These are phyloP conservation scores for Fusarium sambucinum DNA, from an alignment of 2,329 filamentous ascomycete genomes.

Conservation along the genomic window DNA sequence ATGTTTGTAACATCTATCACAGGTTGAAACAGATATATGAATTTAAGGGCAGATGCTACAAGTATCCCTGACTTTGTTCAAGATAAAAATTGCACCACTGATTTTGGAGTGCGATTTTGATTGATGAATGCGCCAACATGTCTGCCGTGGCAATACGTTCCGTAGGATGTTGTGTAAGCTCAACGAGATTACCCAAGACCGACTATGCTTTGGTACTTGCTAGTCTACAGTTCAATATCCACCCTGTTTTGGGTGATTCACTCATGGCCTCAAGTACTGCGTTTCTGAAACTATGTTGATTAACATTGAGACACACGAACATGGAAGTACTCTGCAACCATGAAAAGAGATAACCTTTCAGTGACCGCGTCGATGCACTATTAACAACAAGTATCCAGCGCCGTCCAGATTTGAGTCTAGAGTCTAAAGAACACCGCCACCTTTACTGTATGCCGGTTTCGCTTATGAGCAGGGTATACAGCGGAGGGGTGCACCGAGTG, in stretches of 20 bases:
- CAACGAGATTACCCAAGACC: neutral
- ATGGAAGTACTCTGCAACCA: neutral
- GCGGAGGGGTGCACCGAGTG: neutral
- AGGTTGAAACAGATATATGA: neutral
- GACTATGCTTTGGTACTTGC: neutral
- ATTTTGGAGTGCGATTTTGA: neutral
- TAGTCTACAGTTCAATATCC: neutral
- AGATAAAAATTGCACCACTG: neutral
- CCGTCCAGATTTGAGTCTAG: neutral
- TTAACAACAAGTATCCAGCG: neutral
- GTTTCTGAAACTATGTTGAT: neutral
- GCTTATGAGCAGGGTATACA: too few species aligned
- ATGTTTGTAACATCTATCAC: neutral
- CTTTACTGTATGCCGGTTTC: too few species aligned
- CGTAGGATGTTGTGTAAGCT: neutral
- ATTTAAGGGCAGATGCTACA: neutral
- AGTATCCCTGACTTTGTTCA: neutral
- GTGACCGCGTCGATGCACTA: neutral
- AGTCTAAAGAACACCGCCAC: too few species aligned
- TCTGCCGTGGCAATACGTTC: neutral
- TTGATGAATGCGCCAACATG: neutral
- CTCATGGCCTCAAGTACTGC: neutral
- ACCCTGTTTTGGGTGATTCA: neutral
- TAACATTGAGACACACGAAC: neutral
- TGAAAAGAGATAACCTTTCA: neutral